Evolutionary conservation across 2,329 filamentous ascomycete genomes (phyloP).

Genomic region (Nemania serpens): DNA sequence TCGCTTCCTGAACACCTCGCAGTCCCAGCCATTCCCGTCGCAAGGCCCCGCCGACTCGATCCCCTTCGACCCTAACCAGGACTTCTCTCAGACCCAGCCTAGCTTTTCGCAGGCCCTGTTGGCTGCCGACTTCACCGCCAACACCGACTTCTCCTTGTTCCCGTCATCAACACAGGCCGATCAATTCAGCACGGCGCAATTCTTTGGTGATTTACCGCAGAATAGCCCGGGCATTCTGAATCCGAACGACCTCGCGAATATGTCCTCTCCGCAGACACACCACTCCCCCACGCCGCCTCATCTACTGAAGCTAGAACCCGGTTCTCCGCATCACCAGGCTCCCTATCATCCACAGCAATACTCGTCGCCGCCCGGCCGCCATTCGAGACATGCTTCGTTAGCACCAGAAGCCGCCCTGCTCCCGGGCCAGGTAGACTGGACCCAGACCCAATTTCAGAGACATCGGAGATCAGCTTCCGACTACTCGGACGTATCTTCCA

Average conservation of each 20-base stretch:
- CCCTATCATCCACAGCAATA: conserved; percentile 62
- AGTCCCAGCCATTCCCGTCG: conserved; percentile 52
- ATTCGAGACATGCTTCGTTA: conserved; percentile 62
- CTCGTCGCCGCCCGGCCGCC: conserved; percentile 51
- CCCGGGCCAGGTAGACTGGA: conserved; percentile 60
- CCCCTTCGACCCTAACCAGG: conserved; percentile 40
- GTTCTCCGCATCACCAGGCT: conserved; percentile 61
- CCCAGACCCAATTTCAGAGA: conserved; percentile 68
- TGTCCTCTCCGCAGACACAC: conserved; percentile 60
- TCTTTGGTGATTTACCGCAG: conserved; percentile 61
- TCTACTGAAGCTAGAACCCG: conserved; percentile 56
- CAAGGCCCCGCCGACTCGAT: conserved; percentile 46
- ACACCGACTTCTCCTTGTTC: conserved; percentile 68
- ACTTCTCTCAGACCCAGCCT: conserved; percentile 49
- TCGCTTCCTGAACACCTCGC: conserved; percentile 57
- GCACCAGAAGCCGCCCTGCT: conserved; percentile 62
- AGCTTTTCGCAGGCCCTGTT: conserved; percentile 53
- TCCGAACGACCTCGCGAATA: conserved; percentile 55
- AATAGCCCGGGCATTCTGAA: conserved; percentile 46
- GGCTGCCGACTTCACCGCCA: conserved; percentile 54
- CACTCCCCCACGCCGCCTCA: conserved; percentile 62
- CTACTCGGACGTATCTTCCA: conserved; percentile 87
- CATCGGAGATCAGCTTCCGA: conserved; percentile 89
- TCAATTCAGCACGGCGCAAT: conserved; percentile 61
- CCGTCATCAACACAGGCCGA: conserved; percentile 58